phyloP scores from a whole-genome alignment of 164 flowering plant genomes.

The Platanus orientalis region DNA sequence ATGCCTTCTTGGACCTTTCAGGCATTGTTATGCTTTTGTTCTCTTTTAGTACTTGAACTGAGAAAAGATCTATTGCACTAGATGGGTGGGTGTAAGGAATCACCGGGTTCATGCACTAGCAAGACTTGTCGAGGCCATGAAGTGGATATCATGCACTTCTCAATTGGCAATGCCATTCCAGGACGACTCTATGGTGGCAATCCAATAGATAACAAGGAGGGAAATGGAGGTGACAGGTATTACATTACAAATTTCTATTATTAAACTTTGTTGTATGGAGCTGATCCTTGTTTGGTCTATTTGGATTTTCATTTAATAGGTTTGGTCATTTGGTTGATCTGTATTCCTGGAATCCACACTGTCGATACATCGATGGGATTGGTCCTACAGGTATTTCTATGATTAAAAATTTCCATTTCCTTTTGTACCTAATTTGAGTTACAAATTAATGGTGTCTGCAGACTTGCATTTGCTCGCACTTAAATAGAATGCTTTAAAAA shows the following conservation, averaged over 20 bases:
- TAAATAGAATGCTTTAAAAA: not conserved
- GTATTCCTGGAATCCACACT: slow-evolving; percentile 93
- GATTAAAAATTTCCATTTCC: too few relatives aligned
- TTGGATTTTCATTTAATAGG: slow-evolving; percentile 29
- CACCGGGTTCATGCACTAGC: slow-evolving; percentile 33
- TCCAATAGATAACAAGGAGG: slow-evolving; percentile 34
- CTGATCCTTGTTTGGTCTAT: not conserved
- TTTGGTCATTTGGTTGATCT: slow-evolving; percentile 92
- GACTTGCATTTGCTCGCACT: not conserved
- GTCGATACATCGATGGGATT: slow-evolving; percentile 75
- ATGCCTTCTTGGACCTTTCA: not conserved
- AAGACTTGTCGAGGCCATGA: slow-evolving; percentile 48
- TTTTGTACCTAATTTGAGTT: too few relatives aligned
- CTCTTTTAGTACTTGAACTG: slow-evolving; percentile 5
- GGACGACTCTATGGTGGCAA: slow-evolving; percentile 55
- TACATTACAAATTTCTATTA: not conserved
- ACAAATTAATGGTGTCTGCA: too few relatives aligned
- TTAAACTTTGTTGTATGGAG: not conserved
- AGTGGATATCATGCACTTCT: slow-evolving; percentile 52
- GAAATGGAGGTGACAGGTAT: slow-evolving; percentile 75
- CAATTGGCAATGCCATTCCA: slow-evolving; percentile 54
- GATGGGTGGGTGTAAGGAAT: slow-evolving; percentile 51
- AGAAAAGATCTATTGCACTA: slow-evolving; percentile 11
- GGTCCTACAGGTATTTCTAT: slow-evolving; percentile 80
- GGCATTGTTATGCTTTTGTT: not conserved